Conservation (phyloP, 306 rosid genomes). For the Phaseolus lunatus region DNA sequence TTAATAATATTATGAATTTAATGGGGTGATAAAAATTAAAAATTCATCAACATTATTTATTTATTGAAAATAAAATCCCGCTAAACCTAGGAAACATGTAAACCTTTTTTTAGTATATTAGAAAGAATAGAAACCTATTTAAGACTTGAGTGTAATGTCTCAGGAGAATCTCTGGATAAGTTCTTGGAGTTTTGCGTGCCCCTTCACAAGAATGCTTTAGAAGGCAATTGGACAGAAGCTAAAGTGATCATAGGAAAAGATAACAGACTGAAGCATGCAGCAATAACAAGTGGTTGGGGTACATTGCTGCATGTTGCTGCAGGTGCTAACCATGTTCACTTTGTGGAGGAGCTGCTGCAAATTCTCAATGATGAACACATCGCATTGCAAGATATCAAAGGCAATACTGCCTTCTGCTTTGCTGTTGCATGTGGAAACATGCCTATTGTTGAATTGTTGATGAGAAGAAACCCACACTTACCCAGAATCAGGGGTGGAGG, state of each 20-base stretch:
- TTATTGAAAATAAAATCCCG: too few species aligned
- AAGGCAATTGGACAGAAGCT: constrained; percentile 45
- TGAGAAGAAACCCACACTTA: neutral
- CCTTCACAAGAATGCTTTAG: constrained; percentile 41
- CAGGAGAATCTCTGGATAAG: constrained; percentile 11
- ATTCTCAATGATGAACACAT: neutral
- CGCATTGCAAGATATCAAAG: constrained; percentile 22
- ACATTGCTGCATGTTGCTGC: constrained; percentile 51
- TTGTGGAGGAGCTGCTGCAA: constrained; percentile 21
- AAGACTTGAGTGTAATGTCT: neutral
- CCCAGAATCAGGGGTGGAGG: constrained; percentile 18
- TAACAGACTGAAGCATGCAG: neutral
- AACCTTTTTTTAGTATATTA: too few species aligned
- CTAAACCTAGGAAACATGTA: too few species aligned
- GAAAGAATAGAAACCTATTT: too few species aligned
- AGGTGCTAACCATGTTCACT: constrained; percentile 5
- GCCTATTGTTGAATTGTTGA: neutral
- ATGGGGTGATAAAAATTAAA: too few species aligned
- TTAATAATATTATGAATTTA: too few species aligned
- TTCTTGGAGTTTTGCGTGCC: constrained; percentile 47
- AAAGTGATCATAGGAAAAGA: neutral
- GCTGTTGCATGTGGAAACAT: constrained; percentile 45
- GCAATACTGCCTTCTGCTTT: constrained; percentile 49
- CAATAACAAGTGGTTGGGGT: constrained; percentile 31
- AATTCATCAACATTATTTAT: too few species aligned